Conservation (phyloP, 2,329 filamentous ascomycete genomes). For the Rasamsonia emersonii region DNA sequence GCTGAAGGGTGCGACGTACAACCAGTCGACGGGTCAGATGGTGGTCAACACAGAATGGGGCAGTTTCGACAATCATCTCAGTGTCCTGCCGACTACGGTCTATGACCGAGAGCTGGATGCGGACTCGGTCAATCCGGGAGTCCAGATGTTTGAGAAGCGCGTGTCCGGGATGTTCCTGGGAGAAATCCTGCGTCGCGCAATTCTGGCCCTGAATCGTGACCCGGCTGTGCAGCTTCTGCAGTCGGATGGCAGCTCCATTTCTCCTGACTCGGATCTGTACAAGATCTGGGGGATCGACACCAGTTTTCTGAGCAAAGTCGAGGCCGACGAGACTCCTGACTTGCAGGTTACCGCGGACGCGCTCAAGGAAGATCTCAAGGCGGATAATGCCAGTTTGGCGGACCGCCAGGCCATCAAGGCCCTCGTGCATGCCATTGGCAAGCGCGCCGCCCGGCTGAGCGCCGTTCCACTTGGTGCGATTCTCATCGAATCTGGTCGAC, state of each 20-base stretch:
- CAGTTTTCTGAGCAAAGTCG: conserved; percentile 77
- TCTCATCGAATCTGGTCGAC: conserved; percentile 68
- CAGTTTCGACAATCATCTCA: conserved; percentile 90
- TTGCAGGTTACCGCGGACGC: conserved; percentile 66
- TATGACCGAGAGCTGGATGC: conserved; percentile 75
- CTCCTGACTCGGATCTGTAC: conserved; percentile 58
- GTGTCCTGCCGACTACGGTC: conserved; percentile 73
- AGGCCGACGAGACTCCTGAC: conserved; percentile 66
- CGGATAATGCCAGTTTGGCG: conserved; percentile 67
- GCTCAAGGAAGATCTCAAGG: conserved; percentile 65
- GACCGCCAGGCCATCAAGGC: conserved; percentile 84
- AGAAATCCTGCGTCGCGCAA: conserved; percentile 74
- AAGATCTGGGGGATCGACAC: conserved; percentile 87
- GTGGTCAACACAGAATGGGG: conserved; percentile 98
- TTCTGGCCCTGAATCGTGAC: conserved; percentile 64
- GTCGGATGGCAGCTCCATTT: conserved; percentile 64
- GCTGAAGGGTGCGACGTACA: conserved; percentile 52
- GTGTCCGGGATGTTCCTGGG: conserved; percentile 98
- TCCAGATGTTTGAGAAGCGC: conserved; percentile 99
- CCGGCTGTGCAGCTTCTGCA: conserved; percentile 62
- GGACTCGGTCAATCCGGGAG: conserved; percentile 78
- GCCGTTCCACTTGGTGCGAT: conserved; percentile 83
- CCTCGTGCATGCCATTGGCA: conserved; percentile 74
- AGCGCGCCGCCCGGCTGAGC: conserved; percentile 76
- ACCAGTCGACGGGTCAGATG: conserved; percentile 81